Conservation (phyloP, 2,329 filamentous ascomycete species). For the Hypoxylon sp. region DNA sequence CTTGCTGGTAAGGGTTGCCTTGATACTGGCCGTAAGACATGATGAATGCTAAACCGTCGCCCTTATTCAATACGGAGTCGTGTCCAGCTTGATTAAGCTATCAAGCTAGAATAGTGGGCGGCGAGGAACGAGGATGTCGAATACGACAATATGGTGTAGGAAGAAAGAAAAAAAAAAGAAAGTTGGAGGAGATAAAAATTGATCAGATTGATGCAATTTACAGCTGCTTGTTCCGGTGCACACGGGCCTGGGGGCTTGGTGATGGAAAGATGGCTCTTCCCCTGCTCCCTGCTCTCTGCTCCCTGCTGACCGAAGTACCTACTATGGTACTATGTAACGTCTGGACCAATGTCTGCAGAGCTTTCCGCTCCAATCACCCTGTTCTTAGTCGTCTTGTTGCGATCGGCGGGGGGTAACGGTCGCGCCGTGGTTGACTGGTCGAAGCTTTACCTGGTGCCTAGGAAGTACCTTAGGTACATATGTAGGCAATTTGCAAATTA, state of each 20-base stretch:
- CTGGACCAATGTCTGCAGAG: slow-evolving; percentile 22
- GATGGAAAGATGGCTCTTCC: slow-evolving; percentile 2
- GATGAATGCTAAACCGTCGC: slow-evolving; percentile 42
- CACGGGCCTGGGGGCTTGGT: slow-evolving; percentile 19
- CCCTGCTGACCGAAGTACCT: slow-evolving; percentile 39
- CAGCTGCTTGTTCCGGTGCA: slow-evolving; percentile 12
- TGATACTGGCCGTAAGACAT: slow-evolving; percentile 74
- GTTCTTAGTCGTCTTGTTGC: slow-evolving; percentile 15
- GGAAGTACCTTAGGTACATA: too few relatives aligned
- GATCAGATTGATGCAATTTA: slow-evolving; percentile 3
- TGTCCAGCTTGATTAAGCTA: slow-evolving; percentile 12
- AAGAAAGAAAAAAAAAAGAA: slow-evolving; percentile 12
- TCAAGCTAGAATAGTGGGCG: slow-evolving; percentile 13
- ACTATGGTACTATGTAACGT: too few relatives aligned
- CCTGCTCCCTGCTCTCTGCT: slow-evolving; percentile 24
- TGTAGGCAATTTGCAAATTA: slow-evolving; percentile 4
- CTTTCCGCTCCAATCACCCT: slow-evolving; percentile 35
- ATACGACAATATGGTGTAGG: slow-evolving; percentile 24
- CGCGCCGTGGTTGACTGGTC: neutral
- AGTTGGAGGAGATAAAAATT: slow-evolving; percentile 29
- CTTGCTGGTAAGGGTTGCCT: slow-evolving; percentile 73
- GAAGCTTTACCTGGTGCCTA: slow-evolving; percentile 1
- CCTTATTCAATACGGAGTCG: slow-evolving; percentile 24
- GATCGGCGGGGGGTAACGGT: slow-evolving; percentile 15
- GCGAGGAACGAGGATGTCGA: slow-evolving; percentile 13